Conservation (phyloP, 2,329 filamentous ascomycete species). For the Lasiodiplodia sp. region DNA sequence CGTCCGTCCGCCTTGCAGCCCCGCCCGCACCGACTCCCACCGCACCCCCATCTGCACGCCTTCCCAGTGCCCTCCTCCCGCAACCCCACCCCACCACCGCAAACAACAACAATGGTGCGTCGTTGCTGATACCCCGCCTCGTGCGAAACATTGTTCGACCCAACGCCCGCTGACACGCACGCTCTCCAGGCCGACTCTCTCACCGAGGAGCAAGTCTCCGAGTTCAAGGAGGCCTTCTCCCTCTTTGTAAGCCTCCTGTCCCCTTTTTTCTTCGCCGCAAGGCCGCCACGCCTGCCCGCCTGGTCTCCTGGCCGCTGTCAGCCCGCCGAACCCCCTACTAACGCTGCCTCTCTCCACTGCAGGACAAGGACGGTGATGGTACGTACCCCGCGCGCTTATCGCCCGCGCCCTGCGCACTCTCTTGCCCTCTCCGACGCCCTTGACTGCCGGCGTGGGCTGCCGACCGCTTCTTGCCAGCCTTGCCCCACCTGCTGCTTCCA, state of each 20-base stretch:
- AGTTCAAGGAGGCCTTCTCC: slow-evolving; percentile 99
- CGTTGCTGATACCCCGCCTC: slow-evolving; percentile 42
- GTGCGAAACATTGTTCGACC: slow-evolving; percentile 34
- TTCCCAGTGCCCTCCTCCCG: background rate
- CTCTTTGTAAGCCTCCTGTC: slow-evolving; percentile 82
- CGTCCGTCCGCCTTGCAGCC: background rate
- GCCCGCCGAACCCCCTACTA: slow-evolving; percentile 36
- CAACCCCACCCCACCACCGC: slow-evolving; percentile 2
- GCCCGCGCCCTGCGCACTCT: slow-evolving; percentile 1
- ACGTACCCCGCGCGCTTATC: slow-evolving; percentile 36
- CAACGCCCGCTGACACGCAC: slow-evolving; percentile 26
- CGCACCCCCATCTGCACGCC: slow-evolving; percentile 5
- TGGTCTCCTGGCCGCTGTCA: slow-evolving; percentile 30
- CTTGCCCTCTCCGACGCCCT: background rate
- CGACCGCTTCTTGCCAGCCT: slow-evolving; percentile 22
- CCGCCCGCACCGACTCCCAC: slow-evolving; percentile 10
- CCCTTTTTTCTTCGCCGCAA: slow-evolving; percentile 34
- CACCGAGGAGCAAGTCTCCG: slow-evolving; percentile 99
- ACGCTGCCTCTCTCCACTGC: slow-evolving; percentile 34
- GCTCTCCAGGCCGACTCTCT: slow-evolving; percentile 85
- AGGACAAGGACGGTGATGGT: slow-evolving; percentile 68
- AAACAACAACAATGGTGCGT: slow-evolving; percentile 45
- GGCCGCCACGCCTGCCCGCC: background rate
- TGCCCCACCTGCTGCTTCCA: slow-evolving; percentile 17
- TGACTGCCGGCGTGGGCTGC: slow-evolving; percentile 14